A percentile compares a stretch with the other conserved stretches of the same genome.
Evolutionary conservation across 2,329 filamentous ascomycete species (phyloP).

Genomic region (Paramyrothecium sp.): DNA sequence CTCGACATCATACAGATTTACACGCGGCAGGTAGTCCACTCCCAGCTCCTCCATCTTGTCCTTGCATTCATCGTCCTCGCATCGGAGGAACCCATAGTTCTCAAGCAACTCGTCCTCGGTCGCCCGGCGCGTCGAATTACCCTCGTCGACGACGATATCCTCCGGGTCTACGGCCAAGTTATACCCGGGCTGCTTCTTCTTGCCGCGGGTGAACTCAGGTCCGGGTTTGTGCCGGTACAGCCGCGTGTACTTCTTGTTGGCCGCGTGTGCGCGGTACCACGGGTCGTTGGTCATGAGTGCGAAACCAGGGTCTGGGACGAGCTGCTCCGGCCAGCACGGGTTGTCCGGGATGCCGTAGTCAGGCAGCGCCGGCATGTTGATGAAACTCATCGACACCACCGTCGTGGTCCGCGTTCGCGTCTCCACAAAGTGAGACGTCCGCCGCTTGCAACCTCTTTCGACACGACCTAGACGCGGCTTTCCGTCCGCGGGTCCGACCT

Average conservation of each 20-base stretch:
- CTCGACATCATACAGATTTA: too few species aligned
- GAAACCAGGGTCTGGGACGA: conserved; percentile 17
- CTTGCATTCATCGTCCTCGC: not conserved
- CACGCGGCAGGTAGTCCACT: too few species aligned
- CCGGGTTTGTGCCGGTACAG: not conserved
- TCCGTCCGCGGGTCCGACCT: not conserved
- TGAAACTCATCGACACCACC: conserved; percentile 4
- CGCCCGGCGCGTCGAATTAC: conserved; percentile 5
- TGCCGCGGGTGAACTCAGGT: too few species aligned
- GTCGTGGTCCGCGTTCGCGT: too few species aligned
- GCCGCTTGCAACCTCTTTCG: not conserved
- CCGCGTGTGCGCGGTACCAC: conserved; percentile 11
- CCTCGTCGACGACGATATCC: conserved; percentile 1
- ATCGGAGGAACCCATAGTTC: not conserved
- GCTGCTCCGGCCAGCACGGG: conserved; percentile 17
- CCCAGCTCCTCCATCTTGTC: not conserved
- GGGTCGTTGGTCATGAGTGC: conserved; percentile 14
- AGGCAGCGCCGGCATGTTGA: conserved; percentile 2
- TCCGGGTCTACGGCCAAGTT: not conserved
- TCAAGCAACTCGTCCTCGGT: conserved; percentile 5
- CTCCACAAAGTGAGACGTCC: too few species aligned
- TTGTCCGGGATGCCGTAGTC: conserved; percentile 17
- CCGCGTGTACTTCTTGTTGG: not conserved
- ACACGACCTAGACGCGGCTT: not conserved
- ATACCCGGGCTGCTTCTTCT: conserved; percentile 1